phyloP scores from a whole-genome alignment of 2,329 filamentous ascomycete species.

The Trichoderma sp. region DNA sequence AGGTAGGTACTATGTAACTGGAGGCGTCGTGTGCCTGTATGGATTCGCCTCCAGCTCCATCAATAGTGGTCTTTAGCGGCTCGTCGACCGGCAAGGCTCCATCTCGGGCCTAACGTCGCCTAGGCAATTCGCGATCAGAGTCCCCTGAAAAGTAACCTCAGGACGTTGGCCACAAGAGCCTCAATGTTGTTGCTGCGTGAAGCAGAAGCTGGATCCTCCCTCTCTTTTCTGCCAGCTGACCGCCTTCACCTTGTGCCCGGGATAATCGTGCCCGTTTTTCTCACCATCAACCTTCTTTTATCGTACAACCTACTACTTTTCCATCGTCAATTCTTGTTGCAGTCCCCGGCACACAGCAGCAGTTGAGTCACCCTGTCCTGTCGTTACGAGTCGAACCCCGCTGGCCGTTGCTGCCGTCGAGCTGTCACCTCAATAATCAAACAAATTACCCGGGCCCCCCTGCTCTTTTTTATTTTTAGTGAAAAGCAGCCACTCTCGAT shows the following conservation, averaged over 20 bases:
- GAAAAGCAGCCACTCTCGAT: constrained; percentile 15
- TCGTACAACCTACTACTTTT: too few relatives aligned
- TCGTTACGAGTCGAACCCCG: constrained; percentile 5
- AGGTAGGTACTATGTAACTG: too few relatives aligned
- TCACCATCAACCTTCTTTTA: background rate
- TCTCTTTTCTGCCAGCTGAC: constrained; percentile 19
- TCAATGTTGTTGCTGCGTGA: background rate
- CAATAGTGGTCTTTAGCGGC: background rate
- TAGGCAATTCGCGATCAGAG: background rate
- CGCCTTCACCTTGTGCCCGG: background rate
- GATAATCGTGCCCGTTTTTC: background rate
- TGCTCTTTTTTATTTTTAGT: constrained; percentile 14
- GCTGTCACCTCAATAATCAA: constrained; percentile 2
- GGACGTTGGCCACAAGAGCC: background rate
- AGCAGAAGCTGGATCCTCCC: background rate
- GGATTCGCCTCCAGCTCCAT: background rate
- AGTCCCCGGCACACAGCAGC: background rate
- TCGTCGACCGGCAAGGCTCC: background rate
- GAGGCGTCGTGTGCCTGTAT: background rate
- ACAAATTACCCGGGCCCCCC: constrained; percentile 10
- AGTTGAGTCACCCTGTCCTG: constrained; percentile 7
- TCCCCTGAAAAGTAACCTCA: background rate
- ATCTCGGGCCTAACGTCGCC: constrained; percentile 1
- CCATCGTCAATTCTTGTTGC: background rate
- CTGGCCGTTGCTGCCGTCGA: constrained; percentile 8